Base-by-base conservation (phyloP, 139 green algal species). In the Micromonas commoda region DNA sequence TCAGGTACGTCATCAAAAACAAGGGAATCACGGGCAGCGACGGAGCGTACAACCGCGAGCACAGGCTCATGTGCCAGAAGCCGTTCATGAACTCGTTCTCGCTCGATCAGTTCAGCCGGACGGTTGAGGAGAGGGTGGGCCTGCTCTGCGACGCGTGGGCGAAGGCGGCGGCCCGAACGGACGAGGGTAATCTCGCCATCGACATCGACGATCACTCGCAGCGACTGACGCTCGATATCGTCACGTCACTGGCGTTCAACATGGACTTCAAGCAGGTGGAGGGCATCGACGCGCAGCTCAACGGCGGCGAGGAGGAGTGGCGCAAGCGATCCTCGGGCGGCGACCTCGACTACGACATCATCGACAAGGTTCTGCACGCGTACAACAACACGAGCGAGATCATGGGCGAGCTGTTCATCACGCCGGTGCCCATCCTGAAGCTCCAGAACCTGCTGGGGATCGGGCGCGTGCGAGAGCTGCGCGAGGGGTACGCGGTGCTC, bases 341-440 rank as follows among this genome's bases (percentile, higher is more conserved):
- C 45, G 45, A 16, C 9, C 24, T 19, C 0, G 37, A 63, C 21
- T 23, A 61, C 23, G 35, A 32, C 35, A 61, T 63, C 34, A 63
- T 75, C 29, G 38, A n/a, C 38, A 28, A 60, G 38, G 20, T 75
- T 60, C 29, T 75, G 21, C 37, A 38, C 24, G 37, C 68, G 38
- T 75, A 75, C 68, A 75, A 75, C 37, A 39, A 72, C 28, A 81
- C 64, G n/a, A 71, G 73, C 61, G 60, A 83, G 71, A 75, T 84
- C 31, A 86, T 93, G 64, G 88, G 82, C 5, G 20, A 88, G 53
- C 80, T 93, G 64, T 93, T 93, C 81, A 91, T 93, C 73, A 91
- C 88, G 5, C 89, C 89, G 19, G 83, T 92, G 81, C 85, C 85
- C 1, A 67, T 92, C 77, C 86, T 93, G 45, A 84, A 84, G 51